Evolutionary conservation across 495 filamentous ascomycete genomes (phyloP).

Genomic region (Aspergillus cristatus): DNA sequence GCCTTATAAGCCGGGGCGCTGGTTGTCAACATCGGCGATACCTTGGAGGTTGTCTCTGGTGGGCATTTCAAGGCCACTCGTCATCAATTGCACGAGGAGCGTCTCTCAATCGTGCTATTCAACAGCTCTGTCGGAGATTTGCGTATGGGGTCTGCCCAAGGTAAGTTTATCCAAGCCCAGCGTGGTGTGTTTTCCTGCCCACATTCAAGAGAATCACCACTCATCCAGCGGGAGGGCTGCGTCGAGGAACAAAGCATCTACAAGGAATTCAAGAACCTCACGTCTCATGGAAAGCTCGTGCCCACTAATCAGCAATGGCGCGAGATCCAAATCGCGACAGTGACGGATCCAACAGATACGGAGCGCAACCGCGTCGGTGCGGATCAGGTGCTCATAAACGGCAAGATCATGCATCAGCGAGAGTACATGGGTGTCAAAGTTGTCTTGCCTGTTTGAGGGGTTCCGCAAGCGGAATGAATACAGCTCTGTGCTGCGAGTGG

Average conservation of each 20-base stretch:
- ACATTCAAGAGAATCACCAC: slow-evolving; percentile 21
- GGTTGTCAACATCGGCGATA: too few species aligned
- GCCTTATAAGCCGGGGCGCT: too few species aligned
- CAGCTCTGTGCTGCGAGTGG: too few species aligned
- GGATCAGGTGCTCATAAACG: slow-evolving; percentile 28
- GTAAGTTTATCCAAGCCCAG: too few species aligned
- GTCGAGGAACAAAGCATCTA: slow-evolving; percentile 34
- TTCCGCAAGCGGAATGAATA: too few species aligned
- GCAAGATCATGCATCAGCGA: slow-evolving; percentile 32
- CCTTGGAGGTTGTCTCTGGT: too few species aligned
- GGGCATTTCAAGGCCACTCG: too few species aligned
- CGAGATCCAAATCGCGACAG: slow-evolving; percentile 32
- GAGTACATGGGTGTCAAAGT: slow-evolving; percentile 38
- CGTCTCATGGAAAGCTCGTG: slow-evolving; percentile 22
- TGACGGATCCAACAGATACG: slow-evolving; percentile 31
- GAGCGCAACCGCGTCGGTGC: slow-evolving; percentile 26
- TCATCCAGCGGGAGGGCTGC: slow-evolving; percentile 31
- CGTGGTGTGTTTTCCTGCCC: too few species aligned
- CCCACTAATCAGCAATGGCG: slow-evolving; percentile 32
- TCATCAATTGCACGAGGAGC: too few species aligned
- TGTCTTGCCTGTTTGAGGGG: slow-evolving; percentile 29
- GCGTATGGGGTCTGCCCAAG: slow-evolving; percentile 22
- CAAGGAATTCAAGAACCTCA: slow-evolving; percentile 29
- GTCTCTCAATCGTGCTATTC: slow-evolving; percentile 34
- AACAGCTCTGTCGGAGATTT: slow-evolving; percentile 32